A percentile compares a stretch with the other conserved stretches of the same genome.
These are phyloP conservation scores for Trichomonas tenax DNA, from an alignment of 208 protist species.

Conservation along the genomic window DNA sequence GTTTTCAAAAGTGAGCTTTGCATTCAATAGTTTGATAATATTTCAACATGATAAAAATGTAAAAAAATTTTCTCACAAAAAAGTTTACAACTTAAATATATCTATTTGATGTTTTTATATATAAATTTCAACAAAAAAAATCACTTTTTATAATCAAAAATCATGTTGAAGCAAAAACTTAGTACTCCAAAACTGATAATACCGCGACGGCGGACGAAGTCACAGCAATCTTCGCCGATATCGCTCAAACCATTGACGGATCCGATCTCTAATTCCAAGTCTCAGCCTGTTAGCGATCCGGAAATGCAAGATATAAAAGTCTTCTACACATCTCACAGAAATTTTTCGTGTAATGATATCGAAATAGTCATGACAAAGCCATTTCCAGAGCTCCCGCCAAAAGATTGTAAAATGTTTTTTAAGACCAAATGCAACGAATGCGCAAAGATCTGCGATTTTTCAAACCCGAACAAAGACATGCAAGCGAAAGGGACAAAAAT, in stretches of 20 bases:
- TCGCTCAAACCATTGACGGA: background rate
- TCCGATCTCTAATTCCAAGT: background rate
- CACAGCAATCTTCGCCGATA: background rate
- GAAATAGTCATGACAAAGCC: background rate
- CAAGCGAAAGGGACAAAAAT: background rate
- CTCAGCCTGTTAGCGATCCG: background rate
- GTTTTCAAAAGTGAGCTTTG: no score
- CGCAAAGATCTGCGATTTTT: background rate
- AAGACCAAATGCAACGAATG: background rate
- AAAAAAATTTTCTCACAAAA: no score
- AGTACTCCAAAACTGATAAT: background rate
- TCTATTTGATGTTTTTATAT: no score
- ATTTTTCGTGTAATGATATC: background rate
- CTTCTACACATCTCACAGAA: background rate
- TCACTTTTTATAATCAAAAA: no score
- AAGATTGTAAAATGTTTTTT: background rate
- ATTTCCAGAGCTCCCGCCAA: background rate
- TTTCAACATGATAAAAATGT: no score
- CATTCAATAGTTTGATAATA: no score
- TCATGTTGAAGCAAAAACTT: background rate
- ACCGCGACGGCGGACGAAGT: background rate
- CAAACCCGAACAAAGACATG: background rate
- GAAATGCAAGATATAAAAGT: background rate
- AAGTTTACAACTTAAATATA: no score
- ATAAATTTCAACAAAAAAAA: no score